Evolutionary conservation across 163 green algal species (phyloP).

Genomic region (Trebouxiophyceae sp.): DNA sequence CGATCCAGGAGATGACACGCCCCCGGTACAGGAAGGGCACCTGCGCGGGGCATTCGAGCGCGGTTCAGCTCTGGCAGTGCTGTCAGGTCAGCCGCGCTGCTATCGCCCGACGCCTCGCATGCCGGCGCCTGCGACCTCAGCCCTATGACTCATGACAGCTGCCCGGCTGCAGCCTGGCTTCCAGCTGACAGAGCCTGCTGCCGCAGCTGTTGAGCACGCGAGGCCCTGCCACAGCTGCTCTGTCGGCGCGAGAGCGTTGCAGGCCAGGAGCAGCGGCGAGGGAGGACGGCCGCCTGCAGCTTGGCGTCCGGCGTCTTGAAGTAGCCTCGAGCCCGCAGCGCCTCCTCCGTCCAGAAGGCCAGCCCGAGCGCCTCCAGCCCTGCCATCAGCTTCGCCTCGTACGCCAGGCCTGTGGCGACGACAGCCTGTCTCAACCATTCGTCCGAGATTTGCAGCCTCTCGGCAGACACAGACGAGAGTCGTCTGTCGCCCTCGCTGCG

Average conservation of each 20-base stretch:
- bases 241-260: too few species aligned
- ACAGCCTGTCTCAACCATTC: too few species aligned
- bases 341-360: conserved; percentile 67
- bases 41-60: too few species aligned
- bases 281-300: conserved; percentile 65
- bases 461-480: background rate
- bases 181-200: background rate
- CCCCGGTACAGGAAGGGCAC: conserved; percentile 53
- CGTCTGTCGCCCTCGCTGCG: too few species aligned
- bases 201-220: background rate
- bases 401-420: conserved; percentile 45
- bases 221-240: too few species aligned
- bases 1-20: conserved; percentile 79
- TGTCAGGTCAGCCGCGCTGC: background rate
- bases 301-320: conserved; percentile 71
- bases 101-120: background rate
- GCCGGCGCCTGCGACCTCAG: background rate
- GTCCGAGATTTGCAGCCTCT: background rate
- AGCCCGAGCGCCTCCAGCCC: conserved; percentile 41
- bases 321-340: conserved; percentile 60
- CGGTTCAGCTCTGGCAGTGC: too few species aligned
- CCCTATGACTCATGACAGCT: too few species aligned
- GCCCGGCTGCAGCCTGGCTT: too few species aligned
- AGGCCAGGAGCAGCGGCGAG: too few species aligned
- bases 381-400: conserved; percentile 61